These are phyloP conservation scores for Toxicodendron radicans DNA, from an alignment of 345 rosid genomes.

Conservation along the genomic window DNA sequence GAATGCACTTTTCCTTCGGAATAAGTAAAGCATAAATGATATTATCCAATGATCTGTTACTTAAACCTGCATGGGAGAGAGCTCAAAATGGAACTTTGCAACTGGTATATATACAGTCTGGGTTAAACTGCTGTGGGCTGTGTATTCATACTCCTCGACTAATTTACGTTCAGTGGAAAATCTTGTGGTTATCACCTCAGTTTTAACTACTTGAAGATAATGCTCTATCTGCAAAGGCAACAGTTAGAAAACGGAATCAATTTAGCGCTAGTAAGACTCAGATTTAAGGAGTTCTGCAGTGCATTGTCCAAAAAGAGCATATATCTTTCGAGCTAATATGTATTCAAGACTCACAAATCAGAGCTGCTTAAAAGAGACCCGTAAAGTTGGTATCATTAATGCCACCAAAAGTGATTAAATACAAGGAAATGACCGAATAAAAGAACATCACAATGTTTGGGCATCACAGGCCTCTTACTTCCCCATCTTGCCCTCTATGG, in stretches of 20 bases:
- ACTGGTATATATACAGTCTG: slow-evolving; percentile 74
- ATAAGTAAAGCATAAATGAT: neutral
- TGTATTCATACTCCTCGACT: slow-evolving; percentile 88
- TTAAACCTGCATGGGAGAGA: slow-evolving; percentile 98
- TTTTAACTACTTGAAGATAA: slow-evolving; percentile 92
- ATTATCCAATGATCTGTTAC: slow-evolving; percentile 4
- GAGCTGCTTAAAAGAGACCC: neutral
- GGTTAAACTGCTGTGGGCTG: slow-evolving; percentile 90
- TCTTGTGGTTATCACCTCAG: slow-evolving; percentile 68
- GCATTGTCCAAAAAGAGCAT: neutral
- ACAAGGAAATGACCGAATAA: neutral
- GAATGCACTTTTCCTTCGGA: neutral
- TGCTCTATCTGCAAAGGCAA: slow-evolving; percentile 81
- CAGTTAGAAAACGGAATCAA: neutral
- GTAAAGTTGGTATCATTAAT: neutral
- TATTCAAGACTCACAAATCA: neutral
- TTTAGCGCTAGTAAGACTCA: neutral
- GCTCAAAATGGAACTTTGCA: slow-evolving; percentile 90
- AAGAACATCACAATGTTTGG: neutral
- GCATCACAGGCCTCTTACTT: neutral
- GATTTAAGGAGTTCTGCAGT: neutral
- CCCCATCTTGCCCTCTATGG: neutral
- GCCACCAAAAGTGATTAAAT: neutral
- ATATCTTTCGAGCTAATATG: neutral
- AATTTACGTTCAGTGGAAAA: slow-evolving; percentile 44